Conservation (phyloP, 176 grass and related monocot species). For the Zizania latifolia region DNA sequence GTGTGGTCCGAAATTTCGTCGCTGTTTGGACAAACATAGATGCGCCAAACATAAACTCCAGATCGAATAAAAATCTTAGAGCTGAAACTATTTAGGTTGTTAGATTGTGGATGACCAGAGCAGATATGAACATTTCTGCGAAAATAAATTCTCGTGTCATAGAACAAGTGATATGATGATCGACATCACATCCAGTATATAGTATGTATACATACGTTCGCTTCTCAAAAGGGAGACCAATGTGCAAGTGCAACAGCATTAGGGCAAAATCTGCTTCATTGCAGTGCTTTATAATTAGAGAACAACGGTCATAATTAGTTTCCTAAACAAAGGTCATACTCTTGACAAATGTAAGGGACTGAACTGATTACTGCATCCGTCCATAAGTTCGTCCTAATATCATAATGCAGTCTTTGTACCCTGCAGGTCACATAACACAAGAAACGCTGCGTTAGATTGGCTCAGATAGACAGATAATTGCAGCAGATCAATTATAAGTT, state of each 20-base stretch:
- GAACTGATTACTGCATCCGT: not conserved
- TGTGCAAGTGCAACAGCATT: not conserved
- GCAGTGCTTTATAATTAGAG: not conserved
- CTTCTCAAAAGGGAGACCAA: not conserved
- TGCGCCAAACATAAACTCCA: no score
- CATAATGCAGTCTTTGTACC: not conserved
- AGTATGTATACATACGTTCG: not conserved
- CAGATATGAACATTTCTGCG: no score
- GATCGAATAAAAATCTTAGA: no score
- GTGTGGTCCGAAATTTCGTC: no score
- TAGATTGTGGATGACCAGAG: no score
- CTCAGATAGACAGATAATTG: no score
- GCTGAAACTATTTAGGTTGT: no score
- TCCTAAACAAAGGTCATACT: not conserved
- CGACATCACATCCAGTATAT: not conserved
- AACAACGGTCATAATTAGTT: not conserved
- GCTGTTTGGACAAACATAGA: no score
- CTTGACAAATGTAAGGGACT: not conserved
- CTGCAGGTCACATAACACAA: conserved; percentile 4
- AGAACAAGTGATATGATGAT: not conserved
- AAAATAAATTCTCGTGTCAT: not conserved
- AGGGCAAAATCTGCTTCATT: not conserved
- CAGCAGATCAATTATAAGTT: no score
- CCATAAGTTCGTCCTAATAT: not conserved
- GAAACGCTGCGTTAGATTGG: no score